phyloP scores from a whole-genome alignment of 2,329 filamentous ascomycete genomes.

The Epichloe coenophiala region DNA sequence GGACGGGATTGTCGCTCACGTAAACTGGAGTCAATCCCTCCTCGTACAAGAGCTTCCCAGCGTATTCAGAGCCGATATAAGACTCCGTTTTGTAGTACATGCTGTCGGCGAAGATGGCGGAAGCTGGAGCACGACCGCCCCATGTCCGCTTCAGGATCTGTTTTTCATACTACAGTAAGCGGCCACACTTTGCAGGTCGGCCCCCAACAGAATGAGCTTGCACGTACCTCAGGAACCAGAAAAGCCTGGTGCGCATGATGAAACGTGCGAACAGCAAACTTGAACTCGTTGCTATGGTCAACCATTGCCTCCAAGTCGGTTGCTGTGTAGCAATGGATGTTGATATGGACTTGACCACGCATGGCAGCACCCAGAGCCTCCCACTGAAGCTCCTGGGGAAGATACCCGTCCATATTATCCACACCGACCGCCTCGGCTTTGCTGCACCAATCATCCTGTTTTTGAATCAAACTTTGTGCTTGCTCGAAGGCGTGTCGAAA shows the following conservation, averaged over 20 bases:
- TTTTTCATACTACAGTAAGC: conserved; percentile 1
- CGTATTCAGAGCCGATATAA: conserved; percentile 50
- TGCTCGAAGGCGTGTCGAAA: conserved; percentile 56
- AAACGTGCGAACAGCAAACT: conserved; percentile 51
- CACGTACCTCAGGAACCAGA: conserved; percentile 45
- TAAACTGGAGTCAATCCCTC: conserved; percentile 52
- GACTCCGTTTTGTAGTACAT: conserved; percentile 61
- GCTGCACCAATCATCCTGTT: conserved; percentile 56
- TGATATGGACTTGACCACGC: conserved; percentile 54
- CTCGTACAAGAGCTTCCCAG: conserved; percentile 53
- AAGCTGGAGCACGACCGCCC: conserved; percentile 39
- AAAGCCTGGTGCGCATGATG: conserved; percentile 58
- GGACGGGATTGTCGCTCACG: conserved; percentile 57
- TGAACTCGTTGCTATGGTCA: conserved; percentile 58
- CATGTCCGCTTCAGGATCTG: conserved; percentile 43
- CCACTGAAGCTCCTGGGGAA: conserved; percentile 52
- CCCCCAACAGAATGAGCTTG: background rate
- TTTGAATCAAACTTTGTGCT: conserved; percentile 39
- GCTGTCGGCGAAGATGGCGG: conserved; percentile 56
- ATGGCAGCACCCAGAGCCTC: conserved; percentile 49
- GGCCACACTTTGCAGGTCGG: background rate
- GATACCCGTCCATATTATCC: conserved; percentile 39
- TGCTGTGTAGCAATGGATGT: conserved; percentile 60
- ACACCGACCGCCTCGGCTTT: conserved; percentile 37
- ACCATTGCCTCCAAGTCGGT: conserved; percentile 57